phyloP scores from a whole-genome alignment of 148 eudicot species.

The Camellia lanceoleosa region DNA sequence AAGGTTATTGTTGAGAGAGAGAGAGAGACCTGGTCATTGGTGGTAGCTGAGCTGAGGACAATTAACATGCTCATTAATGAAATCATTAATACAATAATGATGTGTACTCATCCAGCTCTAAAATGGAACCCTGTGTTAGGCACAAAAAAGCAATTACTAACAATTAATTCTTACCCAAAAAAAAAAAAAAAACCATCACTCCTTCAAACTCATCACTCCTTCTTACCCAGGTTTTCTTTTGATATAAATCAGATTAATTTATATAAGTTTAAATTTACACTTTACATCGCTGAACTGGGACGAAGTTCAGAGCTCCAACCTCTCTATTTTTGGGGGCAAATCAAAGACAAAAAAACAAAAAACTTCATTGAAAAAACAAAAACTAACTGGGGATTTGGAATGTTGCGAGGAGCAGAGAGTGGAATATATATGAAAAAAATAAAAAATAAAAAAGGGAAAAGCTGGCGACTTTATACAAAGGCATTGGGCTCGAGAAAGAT shows the following conservation, averaged over 20 bases:
- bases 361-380: neutral
- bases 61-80: neutral
- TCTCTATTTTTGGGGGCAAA: too few species aligned
- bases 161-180: too few species aligned
- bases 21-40: slow-evolving; percentile 2
- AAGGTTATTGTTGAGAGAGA: neutral
- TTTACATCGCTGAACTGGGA: too few species aligned
- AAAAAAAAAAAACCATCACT: too few species aligned
- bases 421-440: neutral
- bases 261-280: too few species aligned
- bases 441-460: slow-evolving; percentile 13
- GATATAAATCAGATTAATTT: too few species aligned
- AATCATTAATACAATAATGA: neutral
- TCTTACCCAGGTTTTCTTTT: too few species aligned
- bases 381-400: neutral
- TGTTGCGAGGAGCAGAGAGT: slow-evolving; percentile 4
- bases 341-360: neutral
- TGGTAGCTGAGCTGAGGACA: slow-evolving; percentile 3
- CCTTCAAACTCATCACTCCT: too few species aligned
- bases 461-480: slow-evolving; percentile 9
- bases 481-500: slow-evolving; percentile 35
- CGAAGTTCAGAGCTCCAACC: neutral
- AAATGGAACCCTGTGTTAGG: neutral
- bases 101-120: neutral
- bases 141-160: slow-evolving; percentile 3